phyloP scores from a whole-genome alignment of 805 yeast species.

The Monosporozyma aquatica region DNA sequence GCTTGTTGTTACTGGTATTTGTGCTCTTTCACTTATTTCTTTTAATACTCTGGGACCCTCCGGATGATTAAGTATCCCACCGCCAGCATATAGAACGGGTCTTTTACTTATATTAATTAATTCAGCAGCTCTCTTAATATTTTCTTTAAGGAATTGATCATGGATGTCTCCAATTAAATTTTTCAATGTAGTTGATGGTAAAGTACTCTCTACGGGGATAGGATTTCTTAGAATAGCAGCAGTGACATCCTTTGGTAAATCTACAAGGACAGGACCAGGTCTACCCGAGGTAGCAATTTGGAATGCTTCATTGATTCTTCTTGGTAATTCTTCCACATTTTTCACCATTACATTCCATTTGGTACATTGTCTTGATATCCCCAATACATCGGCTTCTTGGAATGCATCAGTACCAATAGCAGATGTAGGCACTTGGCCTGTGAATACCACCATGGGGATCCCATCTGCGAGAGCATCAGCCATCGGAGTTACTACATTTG shows the following conservation, averaged over 20 bases:
- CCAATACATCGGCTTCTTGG: constrained; percentile 98
- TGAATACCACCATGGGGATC: constrained; percentile 90
- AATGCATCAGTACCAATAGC: constrained; percentile 98
- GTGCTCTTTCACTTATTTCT: constrained; percentile 82
- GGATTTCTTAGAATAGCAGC: constrained; percentile 81
- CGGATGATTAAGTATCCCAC: constrained; percentile 71
- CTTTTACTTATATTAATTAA: constrained; percentile 74
- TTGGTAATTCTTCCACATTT: constrained; percentile 85
- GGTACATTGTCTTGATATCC: constrained; percentile 94
- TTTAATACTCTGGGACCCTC: constrained; percentile 73
- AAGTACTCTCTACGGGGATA: constrained; percentile 70
- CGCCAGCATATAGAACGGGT: constrained; percentile 88
- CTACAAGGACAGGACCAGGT: constrained; percentile 97
- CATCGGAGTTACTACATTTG: constrained; percentile 96
- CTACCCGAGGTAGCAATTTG: constrained; percentile 94
- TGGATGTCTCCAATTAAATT: constrained; percentile 62
- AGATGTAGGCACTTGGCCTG: constrained; percentile 94
- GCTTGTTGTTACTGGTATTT: constrained; percentile 94
- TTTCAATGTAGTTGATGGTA: constrained; percentile 61
- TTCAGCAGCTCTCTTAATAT: constrained; percentile 67
- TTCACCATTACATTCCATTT: constrained; percentile 99
- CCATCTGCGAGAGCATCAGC: constrained; percentile 97
- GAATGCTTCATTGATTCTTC: constrained; percentile 94
- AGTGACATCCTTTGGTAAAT: constrained; percentile 95
- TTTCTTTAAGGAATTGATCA: constrained; percentile 63